Conservation (phyloP, 2,329 filamentous ascomycete genomes). For the Juglanconis oblonga region DNA sequence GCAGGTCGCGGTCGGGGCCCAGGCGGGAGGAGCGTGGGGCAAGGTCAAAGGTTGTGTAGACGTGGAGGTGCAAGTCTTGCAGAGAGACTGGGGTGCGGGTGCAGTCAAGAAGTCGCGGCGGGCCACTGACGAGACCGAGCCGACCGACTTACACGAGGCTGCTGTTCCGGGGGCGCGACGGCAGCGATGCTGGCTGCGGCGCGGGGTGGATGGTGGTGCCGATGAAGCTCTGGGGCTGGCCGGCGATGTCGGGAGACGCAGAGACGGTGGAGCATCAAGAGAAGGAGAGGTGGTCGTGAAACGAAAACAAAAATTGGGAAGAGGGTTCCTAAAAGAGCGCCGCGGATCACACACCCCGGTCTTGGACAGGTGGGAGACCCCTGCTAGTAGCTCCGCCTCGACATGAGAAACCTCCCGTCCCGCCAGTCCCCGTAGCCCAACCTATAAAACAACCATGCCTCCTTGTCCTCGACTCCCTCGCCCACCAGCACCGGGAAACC, state of each 20-base stretch:
- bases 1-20: conserved; percentile 8
- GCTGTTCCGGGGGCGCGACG: conserved; percentile 11
- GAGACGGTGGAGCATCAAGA: conserved; percentile 12
- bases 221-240: neutral
- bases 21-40: conserved; percentile 17
- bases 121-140: conserved; percentile 11
- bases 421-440: conserved; percentile 15
- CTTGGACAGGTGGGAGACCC: neutral
- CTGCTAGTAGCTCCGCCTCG: conserved; percentile 17
- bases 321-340: neutral
- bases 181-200: conserved; percentile 1
- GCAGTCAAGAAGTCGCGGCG: conserved; percentile 6
- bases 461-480: conserved; percentile 30
- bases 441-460: conserved; percentile 29
- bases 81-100: conserved; percentile 16
- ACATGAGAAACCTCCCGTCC: conserved; percentile 21
- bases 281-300: conserved; percentile 19
- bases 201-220: conserved; percentile 1
- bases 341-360: neutral
- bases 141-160: conserved; percentile 21
- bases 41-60: conserved; percentile 12
- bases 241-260: conserved; percentile 7
- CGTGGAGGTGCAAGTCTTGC: conserved; percentile 20
- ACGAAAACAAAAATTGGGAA: conserved; percentile 20
- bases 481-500: conserved; percentile 34